Evolutionary conservation across 169 alveolate species (phyloP), one percentile per base, ranked within the genome.

Genomic region (Theileria luwenshuni): DNA sequence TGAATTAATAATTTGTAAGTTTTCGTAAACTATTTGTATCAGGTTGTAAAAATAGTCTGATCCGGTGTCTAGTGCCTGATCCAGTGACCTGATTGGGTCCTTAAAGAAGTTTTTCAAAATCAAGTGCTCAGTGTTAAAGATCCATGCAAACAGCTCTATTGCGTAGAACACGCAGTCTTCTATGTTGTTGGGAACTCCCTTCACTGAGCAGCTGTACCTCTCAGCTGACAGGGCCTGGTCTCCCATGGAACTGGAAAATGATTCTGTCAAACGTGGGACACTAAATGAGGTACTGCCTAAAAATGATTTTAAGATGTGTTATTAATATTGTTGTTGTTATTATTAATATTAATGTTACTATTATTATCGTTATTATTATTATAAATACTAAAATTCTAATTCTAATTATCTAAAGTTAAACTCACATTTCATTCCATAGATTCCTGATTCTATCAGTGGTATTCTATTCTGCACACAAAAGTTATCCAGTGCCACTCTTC

Each of bases 361-460:
- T 10, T 51, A 27, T 51, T 51, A 10, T 51, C 30, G 17, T 10
- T 10, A 38, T 38, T 38, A 10, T 10, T 38, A 7, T 10, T 38
- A 54, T 23, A 23, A 27, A 8, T n/a, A 32, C n/a, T 54, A 25
- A 49, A 49, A 49, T 8, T 30, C 59, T 8, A 43, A 13, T 43
- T 23, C 60, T 49, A 49, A 5, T 10, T 49, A 49, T 10, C 60
- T 49, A 10, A 23, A 5, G 10, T 49, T 49, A 49, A 6, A 49
- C 45, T 54, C 45, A 67, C 86, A 79, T 32, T 79, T 51, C 86
- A 79, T 81, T 13, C 89, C 89, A 60, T 81, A 76, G 35, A 81
- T 81, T 10, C 89, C 89, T 10, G 84, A 67, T 49, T 81, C 89
- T 0, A 81, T 61, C 52, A 81, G 62, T 23, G 75, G 52, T 21